Conservation (phyloP, 257 asterid genomes). For the Haberlea rhodopensis region DNA sequence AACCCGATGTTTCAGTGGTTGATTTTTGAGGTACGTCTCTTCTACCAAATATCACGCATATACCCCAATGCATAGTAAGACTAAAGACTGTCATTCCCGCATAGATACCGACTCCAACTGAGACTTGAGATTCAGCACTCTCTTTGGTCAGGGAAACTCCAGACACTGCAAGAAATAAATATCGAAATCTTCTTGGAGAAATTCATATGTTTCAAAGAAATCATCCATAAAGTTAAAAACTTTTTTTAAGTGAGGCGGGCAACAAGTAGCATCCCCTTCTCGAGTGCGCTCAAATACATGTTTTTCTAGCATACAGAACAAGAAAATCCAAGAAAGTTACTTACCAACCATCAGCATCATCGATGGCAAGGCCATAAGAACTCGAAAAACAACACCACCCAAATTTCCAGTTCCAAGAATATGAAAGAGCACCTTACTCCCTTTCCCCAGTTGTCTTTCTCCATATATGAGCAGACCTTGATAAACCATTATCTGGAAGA, state of each 20-base stretch:
- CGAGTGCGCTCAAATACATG: too few species aligned
- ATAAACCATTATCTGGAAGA: constrained; percentile 45
- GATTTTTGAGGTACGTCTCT: constrained; percentile 30
- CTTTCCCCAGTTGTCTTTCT: constrained; percentile 36
- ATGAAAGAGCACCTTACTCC: constrained; percentile 44
- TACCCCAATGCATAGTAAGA: constrained; percentile 52
- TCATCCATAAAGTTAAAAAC: too few species aligned
- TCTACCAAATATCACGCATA: constrained; percentile 38
- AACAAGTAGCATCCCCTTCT: too few species aligned
- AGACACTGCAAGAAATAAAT: constrained; percentile 28
- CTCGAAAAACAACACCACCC: constrained; percentile 54
- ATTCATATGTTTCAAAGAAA: neutral
- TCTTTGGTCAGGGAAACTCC: constrained; percentile 41
- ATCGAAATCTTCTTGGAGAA: neutral
- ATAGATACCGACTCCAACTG: constrained; percentile 44
- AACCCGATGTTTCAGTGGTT: neutral
- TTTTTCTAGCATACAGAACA: neutral
- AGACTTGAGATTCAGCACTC: constrained; percentile 42
- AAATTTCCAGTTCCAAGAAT: constrained; percentile 42
- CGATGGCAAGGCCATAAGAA: constrained; percentile 53
- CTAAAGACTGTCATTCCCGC: constrained; percentile 49
- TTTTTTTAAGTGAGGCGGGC: too few species aligned
- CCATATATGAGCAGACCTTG: constrained; percentile 48
- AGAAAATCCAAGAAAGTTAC: neutral
- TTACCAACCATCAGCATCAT: constrained; percentile 54